These are phyloP conservation scores for Asterella californica DNA, from an alignment of 225 moss, liverwort and hornwort species.

Conservation along the genomic window DNA sequence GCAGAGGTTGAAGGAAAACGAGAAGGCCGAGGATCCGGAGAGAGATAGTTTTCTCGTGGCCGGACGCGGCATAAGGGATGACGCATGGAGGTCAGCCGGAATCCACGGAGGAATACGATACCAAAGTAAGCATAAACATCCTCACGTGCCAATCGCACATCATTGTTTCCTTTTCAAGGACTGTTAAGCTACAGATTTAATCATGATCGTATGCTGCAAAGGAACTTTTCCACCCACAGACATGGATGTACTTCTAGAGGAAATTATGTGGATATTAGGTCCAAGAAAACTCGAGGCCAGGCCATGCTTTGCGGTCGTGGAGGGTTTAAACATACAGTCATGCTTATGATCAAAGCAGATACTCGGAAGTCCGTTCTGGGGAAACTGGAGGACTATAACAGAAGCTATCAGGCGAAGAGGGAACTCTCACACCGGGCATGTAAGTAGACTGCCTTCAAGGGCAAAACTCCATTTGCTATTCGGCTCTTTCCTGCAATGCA, in stretches of 20 bases:
- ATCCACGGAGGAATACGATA: conserved; percentile 12
- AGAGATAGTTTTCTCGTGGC: conserved; percentile 8
- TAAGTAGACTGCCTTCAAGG: neutral
- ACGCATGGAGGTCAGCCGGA: neutral
- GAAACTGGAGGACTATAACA: neutral
- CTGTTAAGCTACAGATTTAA: no score
- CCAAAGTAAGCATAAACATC: conserved; percentile 9
- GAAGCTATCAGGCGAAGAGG: conserved; percentile 18
- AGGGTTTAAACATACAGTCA: neutral
- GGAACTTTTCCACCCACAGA: no score
- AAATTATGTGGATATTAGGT: no score
- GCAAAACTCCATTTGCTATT: neutral
- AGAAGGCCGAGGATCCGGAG: neutral
- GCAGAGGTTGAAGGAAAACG: neutral
- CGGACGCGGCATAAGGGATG: conserved; percentile 1
- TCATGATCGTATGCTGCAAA: no score
- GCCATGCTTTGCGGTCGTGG: no score
- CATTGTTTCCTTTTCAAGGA: no score
- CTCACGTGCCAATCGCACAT: no score
- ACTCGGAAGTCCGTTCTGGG: conserved; percentile 7
- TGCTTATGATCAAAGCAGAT: conserved; percentile 2
- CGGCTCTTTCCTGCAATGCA: neutral
- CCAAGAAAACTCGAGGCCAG: no score
- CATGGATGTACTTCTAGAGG: no score
- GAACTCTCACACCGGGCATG: conserved; percentile 14